phyloP scores from a whole-genome alignment of 805 yeast genomes.

The Schwanniomyces polymorphus region DNA sequence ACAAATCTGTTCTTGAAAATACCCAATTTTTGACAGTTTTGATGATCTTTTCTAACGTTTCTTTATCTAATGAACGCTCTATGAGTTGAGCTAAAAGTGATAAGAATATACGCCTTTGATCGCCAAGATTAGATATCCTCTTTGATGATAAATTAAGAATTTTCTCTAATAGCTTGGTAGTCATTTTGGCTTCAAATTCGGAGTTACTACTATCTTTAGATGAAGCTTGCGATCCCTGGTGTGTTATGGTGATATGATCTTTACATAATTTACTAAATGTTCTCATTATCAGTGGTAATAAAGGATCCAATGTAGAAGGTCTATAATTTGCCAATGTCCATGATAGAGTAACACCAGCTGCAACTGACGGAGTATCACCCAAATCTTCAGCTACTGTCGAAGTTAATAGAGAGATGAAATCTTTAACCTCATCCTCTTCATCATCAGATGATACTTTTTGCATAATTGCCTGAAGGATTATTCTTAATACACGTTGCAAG shows the following conservation, averaged over 20 bases:
- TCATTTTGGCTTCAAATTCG: slow-evolving; percentile 78
- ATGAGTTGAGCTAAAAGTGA: slow-evolving; percentile 85
- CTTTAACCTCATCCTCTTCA: slow-evolving; percentile 60
- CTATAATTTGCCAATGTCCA: slow-evolving; percentile 79
- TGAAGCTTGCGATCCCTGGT: slow-evolving; percentile 40
- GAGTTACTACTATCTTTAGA: slow-evolving; percentile 31
- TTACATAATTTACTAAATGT: slow-evolving; percentile 87
- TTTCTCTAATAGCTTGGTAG: slow-evolving; percentile 73
- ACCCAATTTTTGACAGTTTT: slow-evolving; percentile 87
- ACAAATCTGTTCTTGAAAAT: slow-evolving; percentile 74
- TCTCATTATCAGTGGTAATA: slow-evolving; percentile 76
- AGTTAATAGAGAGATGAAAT: slow-evolving; percentile 60
- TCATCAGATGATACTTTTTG: slow-evolving; percentile 43
- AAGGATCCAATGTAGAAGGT: slow-evolving; percentile 72
- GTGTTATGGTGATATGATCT: slow-evolving; percentile 74
- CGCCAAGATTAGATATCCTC: slow-evolving; percentile 86
- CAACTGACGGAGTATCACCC: slow-evolving; percentile 69
- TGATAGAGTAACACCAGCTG: slow-evolving; percentile 81
- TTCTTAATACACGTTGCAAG: slow-evolving; percentile 69
- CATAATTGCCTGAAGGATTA: slow-evolving; percentile 66
- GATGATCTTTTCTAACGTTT: slow-evolving; percentile 71
- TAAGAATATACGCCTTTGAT: slow-evolving; percentile 85
- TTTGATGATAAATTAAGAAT: slow-evolving; percentile 73
- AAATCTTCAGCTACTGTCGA: slow-evolving; percentile 79
- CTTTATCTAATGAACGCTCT: slow-evolving; percentile 81